phyloP scores from a whole-genome alignment of 768 basidiomycete genomes.

The Coprinellus micaceus region DNA sequence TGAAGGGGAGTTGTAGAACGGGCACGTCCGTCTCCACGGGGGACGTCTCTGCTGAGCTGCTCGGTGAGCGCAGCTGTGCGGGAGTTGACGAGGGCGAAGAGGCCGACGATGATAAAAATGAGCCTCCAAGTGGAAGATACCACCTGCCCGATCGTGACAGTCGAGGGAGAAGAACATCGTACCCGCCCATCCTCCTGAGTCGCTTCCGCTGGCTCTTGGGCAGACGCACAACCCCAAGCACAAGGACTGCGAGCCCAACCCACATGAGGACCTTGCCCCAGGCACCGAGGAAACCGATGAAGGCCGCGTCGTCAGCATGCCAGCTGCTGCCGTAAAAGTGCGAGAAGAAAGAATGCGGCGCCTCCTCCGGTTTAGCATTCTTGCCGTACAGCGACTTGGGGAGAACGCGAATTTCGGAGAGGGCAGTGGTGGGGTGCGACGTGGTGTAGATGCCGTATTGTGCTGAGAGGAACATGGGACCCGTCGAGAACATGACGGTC shows the following conservation, averaged over 20 bases:
- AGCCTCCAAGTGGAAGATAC: slow-evolving; percentile 67
- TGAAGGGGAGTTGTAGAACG: slow-evolving; percentile 63
- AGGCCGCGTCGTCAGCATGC: slow-evolving; percentile 98
- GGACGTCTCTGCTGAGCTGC: slow-evolving; percentile 13
- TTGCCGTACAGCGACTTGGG: slow-evolving; percentile 99
- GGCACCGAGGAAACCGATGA: slow-evolving; percentile 85
- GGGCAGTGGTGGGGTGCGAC: slow-evolving; percentile 60
- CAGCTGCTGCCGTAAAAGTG: slow-evolving; percentile 98
- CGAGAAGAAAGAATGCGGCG: slow-evolving; percentile 90
- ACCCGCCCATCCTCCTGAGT: slow-evolving; percentile 62
- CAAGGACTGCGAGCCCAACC: slow-evolving; percentile 68
- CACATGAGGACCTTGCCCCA: slow-evolving; percentile 91
- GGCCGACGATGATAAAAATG: slow-evolving; percentile 41
- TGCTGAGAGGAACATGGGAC: slow-evolving; percentile 96
- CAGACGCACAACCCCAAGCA: slow-evolving; percentile 63
- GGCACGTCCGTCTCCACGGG: slow-evolving; percentile 47
- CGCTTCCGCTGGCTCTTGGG: slow-evolving; percentile 55
- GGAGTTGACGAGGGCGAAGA: slow-evolving; percentile 38
- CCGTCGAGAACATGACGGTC: slow-evolving; percentile 99
- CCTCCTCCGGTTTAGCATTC: slow-evolving; percentile 79
- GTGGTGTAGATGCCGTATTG: slow-evolving; percentile 87
- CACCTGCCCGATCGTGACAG: slow-evolving; percentile 69
- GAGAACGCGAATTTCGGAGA: slow-evolving; percentile 78
- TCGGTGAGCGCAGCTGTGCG: slow-evolving; percentile 21
- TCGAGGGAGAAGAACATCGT: slow-evolving; percentile 76